A percentile compares a stretch with the other conserved stretches of the same genome.
phyloP scores from a whole-genome alignment of 139 green algal species.

The Chlorella sp. region DNA sequence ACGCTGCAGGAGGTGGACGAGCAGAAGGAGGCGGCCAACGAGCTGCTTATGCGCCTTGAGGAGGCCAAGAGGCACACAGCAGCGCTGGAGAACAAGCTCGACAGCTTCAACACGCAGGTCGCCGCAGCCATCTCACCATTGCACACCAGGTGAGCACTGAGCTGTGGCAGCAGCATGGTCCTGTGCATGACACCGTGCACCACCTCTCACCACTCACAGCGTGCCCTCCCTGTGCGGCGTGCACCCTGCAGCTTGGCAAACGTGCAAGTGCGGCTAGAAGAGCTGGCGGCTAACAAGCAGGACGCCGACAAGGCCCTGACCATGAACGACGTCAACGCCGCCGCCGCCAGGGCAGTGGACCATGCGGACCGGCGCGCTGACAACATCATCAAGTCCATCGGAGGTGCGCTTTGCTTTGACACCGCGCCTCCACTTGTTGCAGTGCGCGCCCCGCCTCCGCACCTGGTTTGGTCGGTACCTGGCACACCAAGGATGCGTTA shows the following conservation, averaged over 20 bases:
- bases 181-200: too few species aligned
- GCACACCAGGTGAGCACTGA: slow-evolving; percentile 30
- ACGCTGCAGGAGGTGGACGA: slow-evolving; percentile 37
- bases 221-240: too few species aligned
- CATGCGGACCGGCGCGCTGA: slow-evolving; percentile 32
- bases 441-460: too few species aligned
- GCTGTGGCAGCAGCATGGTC: too few species aligned
- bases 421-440: too few species aligned
- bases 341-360: slow-evolving; percentile 21
- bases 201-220: too few species aligned
- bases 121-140: slow-evolving; percentile 33
- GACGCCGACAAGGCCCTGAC: slow-evolving; percentile 19
- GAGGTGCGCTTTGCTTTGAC: too few species aligned
- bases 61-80: slow-evolving; percentile 26
- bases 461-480: too few species aligned
- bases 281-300: slow-evolving; percentile 22
- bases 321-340: slow-evolving; percentile 29
- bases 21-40: slow-evolving; percentile 27
- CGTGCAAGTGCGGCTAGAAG: slow-evolving; percentile 16
- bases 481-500: background rate
- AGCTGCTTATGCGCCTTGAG: slow-evolving; percentile 29
- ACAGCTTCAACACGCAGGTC: slow-evolving; percentile 38
- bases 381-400: slow-evolving; percentile 27
- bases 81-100: slow-evolving; percentile 34
- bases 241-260: slow-evolving; percentile 2